A percentile compares a stretch with the other conserved stretches of the same genome.
These are phyloP conservation scores for Ceratobasidium sp. DNA, from an alignment of 1,284 basidiomycete species.

Conservation along the genomic window DNA sequence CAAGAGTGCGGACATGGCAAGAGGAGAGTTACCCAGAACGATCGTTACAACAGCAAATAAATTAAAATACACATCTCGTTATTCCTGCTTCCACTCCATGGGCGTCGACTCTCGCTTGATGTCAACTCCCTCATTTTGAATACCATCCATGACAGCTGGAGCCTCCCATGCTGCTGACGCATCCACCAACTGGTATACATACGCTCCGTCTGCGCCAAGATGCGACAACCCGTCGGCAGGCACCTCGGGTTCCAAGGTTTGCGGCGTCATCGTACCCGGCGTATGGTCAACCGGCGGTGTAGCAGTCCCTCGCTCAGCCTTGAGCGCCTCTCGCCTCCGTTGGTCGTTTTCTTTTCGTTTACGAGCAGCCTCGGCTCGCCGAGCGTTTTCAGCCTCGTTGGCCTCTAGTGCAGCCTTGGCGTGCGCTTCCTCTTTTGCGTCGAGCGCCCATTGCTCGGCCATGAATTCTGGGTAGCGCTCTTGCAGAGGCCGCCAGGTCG, in stretches of 20 bases:
- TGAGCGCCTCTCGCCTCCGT: constrained; percentile 14
- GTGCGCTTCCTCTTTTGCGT: constrained; percentile 69
- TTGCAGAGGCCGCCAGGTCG: constrained; percentile 74
- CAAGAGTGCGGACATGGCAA: constrained; percentile 5
- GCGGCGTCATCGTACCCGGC: constrained; percentile 22
- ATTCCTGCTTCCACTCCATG: constrained; percentile 33
- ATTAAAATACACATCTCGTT: not conserved
- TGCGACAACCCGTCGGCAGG: constrained; percentile 16
- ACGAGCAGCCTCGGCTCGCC: constrained; percentile 7
- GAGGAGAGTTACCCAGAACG: not conserved
- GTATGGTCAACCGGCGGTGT: constrained; percentile 23
- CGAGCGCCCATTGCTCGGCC: constrained; percentile 75
- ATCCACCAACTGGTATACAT: constrained; percentile 29
- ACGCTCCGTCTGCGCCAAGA: constrained; percentile 25
- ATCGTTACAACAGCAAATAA: constrained; percentile 23
- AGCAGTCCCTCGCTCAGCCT: constrained; percentile 16
- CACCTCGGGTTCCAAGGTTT: constrained; percentile 11
- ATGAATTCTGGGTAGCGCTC: constrained; percentile 82
- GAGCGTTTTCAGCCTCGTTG: constrained; percentile 20
- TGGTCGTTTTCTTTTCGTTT: constrained; percentile 21
- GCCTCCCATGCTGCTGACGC: constrained; percentile 28
- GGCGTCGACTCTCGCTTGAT: constrained; percentile 26
- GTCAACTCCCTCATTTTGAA: not conserved
- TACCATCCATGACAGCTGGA: not conserved
- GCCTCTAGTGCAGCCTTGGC: constrained; percentile 50